Evolutionary conservation across 495 filamentous ascomycete species (phyloP).

Genomic region (Corynascus novoguineensis): DNA sequence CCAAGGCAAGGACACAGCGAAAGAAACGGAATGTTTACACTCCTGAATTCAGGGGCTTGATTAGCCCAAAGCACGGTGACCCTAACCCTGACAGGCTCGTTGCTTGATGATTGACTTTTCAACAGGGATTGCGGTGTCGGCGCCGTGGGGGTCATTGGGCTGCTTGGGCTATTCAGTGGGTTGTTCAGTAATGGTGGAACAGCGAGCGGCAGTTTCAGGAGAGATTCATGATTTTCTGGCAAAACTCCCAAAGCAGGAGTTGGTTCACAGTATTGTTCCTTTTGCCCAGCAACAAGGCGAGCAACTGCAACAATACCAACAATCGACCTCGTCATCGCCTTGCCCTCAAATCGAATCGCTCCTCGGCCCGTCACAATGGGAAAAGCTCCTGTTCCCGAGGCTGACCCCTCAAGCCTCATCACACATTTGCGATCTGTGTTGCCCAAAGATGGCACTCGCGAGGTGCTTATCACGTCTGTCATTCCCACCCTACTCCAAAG

Average conservation of each 20-base stretch:
- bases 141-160: neutral
- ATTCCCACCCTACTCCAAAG: conserved; percentile 37
- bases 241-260: no score
- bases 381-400: neutral
- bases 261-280: no score
- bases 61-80: no score
- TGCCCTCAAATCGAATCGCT: no score
- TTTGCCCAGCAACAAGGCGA: no score
- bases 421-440: conserved; percentile 14
- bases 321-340: no score
- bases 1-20: no score
- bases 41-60: neutral
- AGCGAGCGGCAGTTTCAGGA: no score
- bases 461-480: conserved; percentile 26
- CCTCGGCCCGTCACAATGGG: neutral
- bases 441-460: conserved; percentile 6
- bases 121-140: conserved; percentile 2
- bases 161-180: no score
- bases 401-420: neutral
- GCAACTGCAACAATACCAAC: neutral
- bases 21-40: neutral
- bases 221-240: no score
- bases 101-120: neutral
- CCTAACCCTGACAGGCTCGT: conserved; percentile 4
- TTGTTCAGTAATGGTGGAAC: no score